Percentiles rank a stretch among this genome's conserved stretches.
Conservation (phyloP, 257 asterid species). For the Cordia subcordata region DNA sequence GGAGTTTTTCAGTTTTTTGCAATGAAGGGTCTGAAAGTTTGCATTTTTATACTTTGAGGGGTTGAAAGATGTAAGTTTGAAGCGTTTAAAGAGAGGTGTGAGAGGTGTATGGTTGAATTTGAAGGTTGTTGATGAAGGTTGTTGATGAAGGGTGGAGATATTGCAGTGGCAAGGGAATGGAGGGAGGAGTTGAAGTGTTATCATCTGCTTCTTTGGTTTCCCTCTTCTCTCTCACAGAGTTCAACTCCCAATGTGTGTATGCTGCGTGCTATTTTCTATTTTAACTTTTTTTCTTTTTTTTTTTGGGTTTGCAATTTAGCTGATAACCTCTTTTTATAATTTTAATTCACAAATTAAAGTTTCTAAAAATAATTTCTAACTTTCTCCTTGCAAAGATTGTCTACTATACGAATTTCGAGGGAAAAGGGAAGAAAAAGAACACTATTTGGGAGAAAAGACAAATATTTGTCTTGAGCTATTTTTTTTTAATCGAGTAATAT, state of each 20-base stretch:
- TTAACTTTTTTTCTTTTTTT: not conserved
- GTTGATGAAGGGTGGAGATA: not conserved
- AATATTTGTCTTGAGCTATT: too few species aligned
- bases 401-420: too few species aligned
- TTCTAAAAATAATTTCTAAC: too few species aligned
- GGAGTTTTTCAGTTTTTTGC: constrained; percentile 39
- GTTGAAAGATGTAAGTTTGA: constrained; percentile 20
- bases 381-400: too few species aligned
- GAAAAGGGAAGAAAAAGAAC: too few species aligned
- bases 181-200: constrained; percentile 34
- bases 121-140: constrained; percentile 16
- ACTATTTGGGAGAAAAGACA: too few species aligned
- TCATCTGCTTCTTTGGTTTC: constrained; percentile 21
- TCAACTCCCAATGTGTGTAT: constrained; percentile 4
- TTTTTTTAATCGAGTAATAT: too few species aligned
- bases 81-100: constrained; percentile 20
- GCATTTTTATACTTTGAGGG: constrained; percentile 12
- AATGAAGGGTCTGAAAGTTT: constrained; percentile 28
- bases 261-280: too few species aligned
- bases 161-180: constrained; percentile 18
- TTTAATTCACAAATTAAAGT: too few species aligned
- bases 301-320: too few species aligned
- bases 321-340: too few species aligned
- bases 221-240: constrained; percentile 1
- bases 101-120: constrained; percentile 11